These are phyloP conservation scores for Suillus subaureus DNA, from an alignment of 768 basidiomycete genomes.

Conservation along the genomic window DNA sequence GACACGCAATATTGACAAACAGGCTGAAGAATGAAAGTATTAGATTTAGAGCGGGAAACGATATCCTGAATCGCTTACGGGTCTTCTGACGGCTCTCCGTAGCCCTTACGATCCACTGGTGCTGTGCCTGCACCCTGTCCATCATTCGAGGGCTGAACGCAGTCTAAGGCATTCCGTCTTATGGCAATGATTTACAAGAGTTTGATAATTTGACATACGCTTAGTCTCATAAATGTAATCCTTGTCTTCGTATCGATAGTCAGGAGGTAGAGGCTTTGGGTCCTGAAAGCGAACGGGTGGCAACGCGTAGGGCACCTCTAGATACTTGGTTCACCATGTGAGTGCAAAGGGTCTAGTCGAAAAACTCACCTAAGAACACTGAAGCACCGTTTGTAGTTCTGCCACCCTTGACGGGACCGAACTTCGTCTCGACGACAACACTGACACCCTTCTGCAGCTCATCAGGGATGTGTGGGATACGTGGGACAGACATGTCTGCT, in stretches of 20 bases:
- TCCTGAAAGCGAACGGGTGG: slow-evolving; percentile 68
- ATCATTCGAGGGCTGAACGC: slow-evolving; percentile 62
- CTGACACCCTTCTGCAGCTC: slow-evolving; percentile 48
- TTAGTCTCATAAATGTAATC: slow-evolving; percentile 62
- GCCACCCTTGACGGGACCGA: slow-evolving; percentile 59
- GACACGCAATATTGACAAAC: slow-evolving; percentile 66
- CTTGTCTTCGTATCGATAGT: slow-evolving; percentile 57
- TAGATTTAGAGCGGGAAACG: not conserved
- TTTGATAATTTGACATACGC: slow-evolving; percentile 41
- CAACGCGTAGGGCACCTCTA: slow-evolving; percentile 71
- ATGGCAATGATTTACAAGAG: not conserved
- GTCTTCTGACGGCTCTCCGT: slow-evolving; percentile 70
- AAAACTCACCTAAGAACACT: slow-evolving; percentile 59
- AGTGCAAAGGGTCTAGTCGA: not conserved
- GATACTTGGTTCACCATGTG: slow-evolving; percentile 5
- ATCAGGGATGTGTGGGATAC: slow-evolving; percentile 51
- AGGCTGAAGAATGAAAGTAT: slow-evolving; percentile 39
- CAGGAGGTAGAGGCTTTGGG: slow-evolving; percentile 54
- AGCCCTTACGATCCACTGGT: slow-evolving; percentile 62
- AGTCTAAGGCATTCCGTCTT: slow-evolving; percentile 41
- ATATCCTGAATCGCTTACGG: slow-evolving; percentile 46
- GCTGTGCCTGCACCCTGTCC: slow-evolving; percentile 60
- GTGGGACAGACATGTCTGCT: slow-evolving; percentile 2
- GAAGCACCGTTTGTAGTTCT: slow-evolving; percentile 61
- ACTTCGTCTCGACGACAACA: slow-evolving; percentile 54